These are phyloP conservation scores for Ilyonectria robusta DNA, from an alignment of 2,329 filamentous ascomycete genomes.

Conservation along the genomic window DNA sequence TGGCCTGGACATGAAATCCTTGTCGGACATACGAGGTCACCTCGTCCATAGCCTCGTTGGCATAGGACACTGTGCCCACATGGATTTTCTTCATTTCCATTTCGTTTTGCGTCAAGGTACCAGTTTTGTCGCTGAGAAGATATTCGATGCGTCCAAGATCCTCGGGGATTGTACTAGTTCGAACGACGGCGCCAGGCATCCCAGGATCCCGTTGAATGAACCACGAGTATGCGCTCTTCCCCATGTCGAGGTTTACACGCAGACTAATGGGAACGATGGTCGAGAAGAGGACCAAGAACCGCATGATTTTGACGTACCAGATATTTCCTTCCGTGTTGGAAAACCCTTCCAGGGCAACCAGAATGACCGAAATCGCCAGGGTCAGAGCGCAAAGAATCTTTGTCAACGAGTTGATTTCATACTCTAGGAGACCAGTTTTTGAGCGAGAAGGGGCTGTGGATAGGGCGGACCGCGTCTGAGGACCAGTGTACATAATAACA, in stretches of 20 bases:
- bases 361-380: slow-evolving; percentile 84
- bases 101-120: slow-evolving; percentile 97
- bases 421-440: slow-evolving; percentile 93
- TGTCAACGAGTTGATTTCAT: slow-evolving; percentile 96
- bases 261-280: slow-evolving; percentile 98
- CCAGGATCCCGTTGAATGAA: slow-evolving; percentile 94
- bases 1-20: slow-evolving; percentile 75
- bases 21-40: slow-evolving; percentile 89
- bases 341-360: slow-evolving; percentile 91
- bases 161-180: slow-evolving; percentile 97
- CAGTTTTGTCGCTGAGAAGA: slow-evolving; percentile 95
- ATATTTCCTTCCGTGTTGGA: slow-evolving; percentile 73
- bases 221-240: slow-evolving; percentile 94
- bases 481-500: slow-evolving; percentile 93
- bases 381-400: slow-evolving; percentile 96
- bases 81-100: slow-evolving; percentile 99
- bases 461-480: slow-evolving; percentile 92
- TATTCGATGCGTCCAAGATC: slow-evolving; percentile 97
- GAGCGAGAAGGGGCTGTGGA: slow-evolving; percentile 93
- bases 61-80: slow-evolving; percentile 97
- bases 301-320: slow-evolving; percentile 98
- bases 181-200: slow-evolving; percentile 92
- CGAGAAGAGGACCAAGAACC: slow-evolving; percentile 98
- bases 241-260: slow-evolving; percentile 96
- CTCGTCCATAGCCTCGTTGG: slow-evolving; percentile 99